Base-by-base conservation (phyloP, 1,139 yeast species). In the Lodderomyces margitis region DNA sequence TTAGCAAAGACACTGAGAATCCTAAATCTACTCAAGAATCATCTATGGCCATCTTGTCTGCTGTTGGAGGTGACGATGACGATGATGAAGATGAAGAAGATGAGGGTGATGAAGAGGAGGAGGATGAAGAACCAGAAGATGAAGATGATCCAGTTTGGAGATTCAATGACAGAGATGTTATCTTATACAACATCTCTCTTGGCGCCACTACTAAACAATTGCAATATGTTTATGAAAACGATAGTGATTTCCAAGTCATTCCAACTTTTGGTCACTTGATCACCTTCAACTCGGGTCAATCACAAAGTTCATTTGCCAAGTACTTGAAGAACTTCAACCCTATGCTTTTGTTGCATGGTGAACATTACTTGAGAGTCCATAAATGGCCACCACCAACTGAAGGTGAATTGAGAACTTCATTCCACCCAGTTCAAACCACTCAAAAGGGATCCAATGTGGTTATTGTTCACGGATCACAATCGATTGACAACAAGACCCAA, bases 241-340 rank as follows among this genome's bases (percentile, higher is more conserved):
- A 78, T 55, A 69, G 74, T 15, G 80, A 87, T 53, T 92, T 92
- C 74, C 89, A 87, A 59, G 94, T 85, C n/a, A 65, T 92, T 42
- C 97, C 98, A 49, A 78, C 96, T 2, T 89, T 84, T 64, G 97
- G 96, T 48, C 96, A 89, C 48, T 81, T 91, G 57, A 94, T 96
- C 36, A 66, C 77, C 23, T 72, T 72, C 64, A 69, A 77, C 56
- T 75, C 79, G 25, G 72, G 73, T 41, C 69, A 72, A 45, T 70
- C 80, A 41, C 74, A 73, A 46, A 61, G 75, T 44, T 74, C 81
- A 32, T 77, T 80, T 59, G 68, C 75, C 47, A 70, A 70, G 46
- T 66, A 83, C 43, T 81, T 87, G 56, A 85, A 83, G 50, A 83
- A 87, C 67, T 91, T 87, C 74, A 87, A 87, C 68, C 96, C 95